Percentiles rank a stretch among this genome's conserved stretches.
These are phyloP conservation scores for Ophiostoma ips DNA, from an alignment of 2,329 filamentous ascomycete genomes.

Conservation along the genomic window DNA sequence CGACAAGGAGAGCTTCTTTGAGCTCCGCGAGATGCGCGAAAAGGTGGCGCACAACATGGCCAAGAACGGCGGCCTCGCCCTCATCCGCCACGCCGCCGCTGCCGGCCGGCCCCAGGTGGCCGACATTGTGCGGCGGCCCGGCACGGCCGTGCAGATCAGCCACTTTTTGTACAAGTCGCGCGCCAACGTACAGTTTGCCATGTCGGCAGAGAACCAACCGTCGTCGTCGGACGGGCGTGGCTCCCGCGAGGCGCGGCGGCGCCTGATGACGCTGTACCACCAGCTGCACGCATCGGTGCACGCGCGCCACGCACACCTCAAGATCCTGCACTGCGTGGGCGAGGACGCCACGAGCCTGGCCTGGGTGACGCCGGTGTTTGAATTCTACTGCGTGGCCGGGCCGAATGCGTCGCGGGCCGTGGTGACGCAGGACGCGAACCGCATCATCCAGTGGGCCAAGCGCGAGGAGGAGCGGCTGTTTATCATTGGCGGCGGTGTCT, in stretches of 20 bases:
- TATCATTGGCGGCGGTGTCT: slow-evolving; percentile 93
- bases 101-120: slow-evolving; percentile 56
- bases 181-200: slow-evolving; percentile 88
- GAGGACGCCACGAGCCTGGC: slow-evolving; percentile 68
- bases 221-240: background rate
- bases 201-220: slow-evolving; percentile 62
- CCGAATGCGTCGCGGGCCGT: slow-evolving; percentile 50
- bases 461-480: slow-evolving; percentile 88
- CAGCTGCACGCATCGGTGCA: slow-evolving; percentile 77
- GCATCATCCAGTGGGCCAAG: slow-evolving; percentile 81
- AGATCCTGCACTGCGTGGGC: slow-evolving; percentile 68
- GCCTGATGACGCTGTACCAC: slow-evolving; percentile 74
- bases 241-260: slow-evolving; percentile 43
- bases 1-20: slow-evolving; percentile 87
- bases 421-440: slow-evolving; percentile 74
- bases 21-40: slow-evolving; percentile 60
- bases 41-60: slow-evolving; percentile 54
- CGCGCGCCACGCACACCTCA: slow-evolving; percentile 67
- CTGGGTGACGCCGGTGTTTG: slow-evolving; percentile 84
- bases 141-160: slow-evolving; percentile 50
- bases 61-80: slow-evolving; percentile 58
- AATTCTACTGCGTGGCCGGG: slow-evolving; percentile 89
- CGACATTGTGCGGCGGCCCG: slow-evolving; percentile 55
- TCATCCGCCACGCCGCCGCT: slow-evolving; percentile 58
- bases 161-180: slow-evolving; percentile 96